Percentiles rank a stretch among this genome's conserved stretches.
Conservation (phyloP, 2,329 filamentous ascomycete genomes). For the Pseudopithomyces chartarum region DNA sequence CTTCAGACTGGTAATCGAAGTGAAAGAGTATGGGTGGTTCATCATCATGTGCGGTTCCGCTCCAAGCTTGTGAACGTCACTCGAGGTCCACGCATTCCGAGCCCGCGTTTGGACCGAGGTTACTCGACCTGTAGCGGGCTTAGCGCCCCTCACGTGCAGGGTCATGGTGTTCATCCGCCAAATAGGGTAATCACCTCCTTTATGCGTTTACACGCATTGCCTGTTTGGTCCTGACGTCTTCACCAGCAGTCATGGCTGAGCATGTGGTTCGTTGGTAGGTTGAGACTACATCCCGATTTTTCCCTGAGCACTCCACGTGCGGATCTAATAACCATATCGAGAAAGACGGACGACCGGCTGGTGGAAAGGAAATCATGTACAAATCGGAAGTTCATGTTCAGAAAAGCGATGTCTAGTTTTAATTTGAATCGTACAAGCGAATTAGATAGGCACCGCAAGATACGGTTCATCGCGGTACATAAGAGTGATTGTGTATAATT, state of each 20-base stretch:
- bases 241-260: not conserved
- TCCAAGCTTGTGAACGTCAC: slow-evolving; percentile 40
- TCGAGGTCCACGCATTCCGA: slow-evolving; percentile 7
- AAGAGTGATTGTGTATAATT: not conserved
- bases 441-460: no score
- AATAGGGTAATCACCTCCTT: slow-evolving; percentile 17
- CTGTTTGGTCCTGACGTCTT: not conserved
- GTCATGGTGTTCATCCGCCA: slow-evolving; percentile 13
- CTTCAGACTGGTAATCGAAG: slow-evolving; percentile 15
- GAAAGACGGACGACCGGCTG: no score
- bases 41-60: slow-evolving; percentile 33
- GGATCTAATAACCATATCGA: no score
- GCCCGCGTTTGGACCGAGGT: slow-evolving; percentile 30
- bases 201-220: slow-evolving; percentile 6
- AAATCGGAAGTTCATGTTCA: no score
- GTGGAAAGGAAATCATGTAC: no score
- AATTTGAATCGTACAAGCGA: no score
- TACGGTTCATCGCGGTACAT: no score
- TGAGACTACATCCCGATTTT: not conserved
- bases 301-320: not conserved
- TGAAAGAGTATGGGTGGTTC: slow-evolving; percentile 11
- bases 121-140: slow-evolving; percentile 20
- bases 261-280: not conserved
- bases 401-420: no score
- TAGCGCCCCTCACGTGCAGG: slow-evolving; percentile 25